Evolutionary conservation across 805 yeast species (phyloP), one percentile per base, ranked within the genome.

Genomic region (Nakazawaea sp.): DNA sequence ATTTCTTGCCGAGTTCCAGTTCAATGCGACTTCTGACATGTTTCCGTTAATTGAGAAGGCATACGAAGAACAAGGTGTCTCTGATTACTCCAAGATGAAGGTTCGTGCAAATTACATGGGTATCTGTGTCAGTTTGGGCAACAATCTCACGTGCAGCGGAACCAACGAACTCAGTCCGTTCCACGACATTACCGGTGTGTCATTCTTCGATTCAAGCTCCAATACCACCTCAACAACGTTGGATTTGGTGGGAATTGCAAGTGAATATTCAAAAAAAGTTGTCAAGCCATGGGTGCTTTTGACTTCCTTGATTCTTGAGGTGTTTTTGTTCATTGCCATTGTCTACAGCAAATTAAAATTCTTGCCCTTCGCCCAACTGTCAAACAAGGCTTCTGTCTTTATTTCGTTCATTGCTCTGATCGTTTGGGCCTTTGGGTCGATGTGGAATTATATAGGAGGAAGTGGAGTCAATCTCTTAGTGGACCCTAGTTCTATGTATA

Each of bases 401-500:
- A 42, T 70, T 19, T 55, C 70, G 15, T 53, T 64, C 0, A 41
- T 59, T 0, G 45, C 64, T 32, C 59, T 66, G 4, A 50, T 78
- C 3, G 30, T 77, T 2, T 78, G 83, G 81, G 84, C 82, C 0
- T 55, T 77, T 20, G 83, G 83, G 2, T 63, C 83, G 1, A 76
- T 78, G 72, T 68, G 82, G 62, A 68, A 69, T 34, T 77, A 75
- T 46, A 75, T 78, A 35, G 81, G 81, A 0, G 63, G 67, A 0
- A 59, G 59, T 27, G 58, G 78, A 2, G 65, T 72, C 4, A 46
- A 50, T 6, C 45, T 51, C n/a, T 49, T 78, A 23, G 63, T 74
- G 1, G 66, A 68, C 3, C 54, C 61, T 1, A 65, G 81, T 10
- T 72, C 81, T 15, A 63, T 77, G 70, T 58, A 63, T 0, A 62